Base-by-base conservation (phyloP, 2,329 filamentous ascomycete genomes). In the Colletotrichum godetiae region DNA sequence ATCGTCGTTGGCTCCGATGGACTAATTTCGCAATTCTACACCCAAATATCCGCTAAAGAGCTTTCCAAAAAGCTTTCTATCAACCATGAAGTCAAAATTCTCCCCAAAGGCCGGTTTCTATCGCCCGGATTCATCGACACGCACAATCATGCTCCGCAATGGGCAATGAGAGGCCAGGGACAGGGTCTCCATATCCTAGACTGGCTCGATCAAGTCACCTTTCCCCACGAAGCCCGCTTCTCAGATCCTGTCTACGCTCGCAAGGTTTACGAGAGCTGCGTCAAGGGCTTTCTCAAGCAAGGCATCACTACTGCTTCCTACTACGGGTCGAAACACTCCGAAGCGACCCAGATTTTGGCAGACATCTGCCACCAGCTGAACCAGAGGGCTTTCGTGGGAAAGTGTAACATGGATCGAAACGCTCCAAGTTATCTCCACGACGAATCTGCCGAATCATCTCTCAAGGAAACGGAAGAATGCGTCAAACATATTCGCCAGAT, bases 121-220 rank as follows among this genome's bases (percentile, higher is more conserved):
- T 86, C 91, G 69, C 90, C 90, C 0, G 89, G 89, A 56, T 88
- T 91, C 76, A 83, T 93, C 66, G 91, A 93, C 81, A 92, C 91
- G 1, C 92, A 93, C 80, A 92, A 92, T 73, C 92, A 93, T 77
- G 91, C 92, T 0, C 91, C 91, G 52, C 86, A 89, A 76, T 88
- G 85, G 84, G 80, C 85, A 15, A 84, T 85, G 79, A 82, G 86
- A 29, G 85, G 87, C 33, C 81, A 88, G 5, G 85, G 86, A 5
- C 85, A 88, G 76, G 83, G 87, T 56, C 82, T 87, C 79, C 85
- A 89, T 73, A 88, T 90, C 73, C 82, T 92, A 8, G 88, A 92
- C 77, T 93, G 92, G 92, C 84, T 93, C 1, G 84, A 89, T 42
- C 80, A 87, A n/a, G 84, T 92, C 31, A 93, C 92, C 0, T 93